Conservation (phyloP, 257 asterid genomes). For the Solanum arcanum region DNA sequence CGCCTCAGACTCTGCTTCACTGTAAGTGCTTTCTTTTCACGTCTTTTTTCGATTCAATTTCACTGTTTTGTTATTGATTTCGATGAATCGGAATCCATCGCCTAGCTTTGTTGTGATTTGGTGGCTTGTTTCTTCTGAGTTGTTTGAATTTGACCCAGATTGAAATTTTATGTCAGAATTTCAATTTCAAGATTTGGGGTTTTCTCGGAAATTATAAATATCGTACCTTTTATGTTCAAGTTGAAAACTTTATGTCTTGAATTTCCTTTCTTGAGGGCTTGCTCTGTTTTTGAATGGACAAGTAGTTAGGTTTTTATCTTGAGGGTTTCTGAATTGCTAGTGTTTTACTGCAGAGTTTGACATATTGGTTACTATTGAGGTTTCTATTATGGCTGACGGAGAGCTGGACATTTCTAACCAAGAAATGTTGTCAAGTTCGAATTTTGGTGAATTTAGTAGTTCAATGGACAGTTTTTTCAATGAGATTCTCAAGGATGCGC, state of each 20-base stretch:
- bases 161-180: background rate
- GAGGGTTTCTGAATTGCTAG: background rate
- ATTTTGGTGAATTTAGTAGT: conserved; percentile 31
- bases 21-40: background rate
- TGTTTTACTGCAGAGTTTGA: background rate
- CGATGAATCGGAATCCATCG: background rate
- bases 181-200: background rate
- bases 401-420: conserved; percentile 33
- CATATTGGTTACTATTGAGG: background rate
- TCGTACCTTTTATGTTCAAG: background rate
- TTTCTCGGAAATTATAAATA: background rate
- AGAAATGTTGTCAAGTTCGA: conserved; percentile 23
- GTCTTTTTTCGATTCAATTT: background rate
- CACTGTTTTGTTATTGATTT: background rate
- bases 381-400: conserved; percentile 22
- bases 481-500: conserved; percentile 33
- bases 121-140: background rate
- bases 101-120: background rate
- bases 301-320: background rate
- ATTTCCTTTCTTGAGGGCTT: background rate
- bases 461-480: conserved; percentile 28
- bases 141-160: background rate
- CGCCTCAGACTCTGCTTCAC: background rate
- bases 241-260: background rate
- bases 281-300: background rate